Evolutionary conservation across 2,329 filamentous ascomycete species (phyloP).

Genomic region (Hyphodiscus sp.): DNA sequence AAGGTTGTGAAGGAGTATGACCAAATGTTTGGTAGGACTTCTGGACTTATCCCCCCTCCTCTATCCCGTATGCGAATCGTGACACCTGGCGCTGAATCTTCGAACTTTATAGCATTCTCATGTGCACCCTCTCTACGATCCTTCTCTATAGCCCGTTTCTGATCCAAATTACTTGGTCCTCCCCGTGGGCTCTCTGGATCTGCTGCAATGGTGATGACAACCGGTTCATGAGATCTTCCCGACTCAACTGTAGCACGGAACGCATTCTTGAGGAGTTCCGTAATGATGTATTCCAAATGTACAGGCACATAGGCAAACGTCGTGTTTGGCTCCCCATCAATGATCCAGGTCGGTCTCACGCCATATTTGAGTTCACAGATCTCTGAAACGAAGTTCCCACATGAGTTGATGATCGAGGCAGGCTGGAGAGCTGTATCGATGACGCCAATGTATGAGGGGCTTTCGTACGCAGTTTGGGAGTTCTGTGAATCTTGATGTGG

Average conservation of each 20-base stretch:
- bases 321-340: conserved; percentile 82
- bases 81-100: conserved; percentile 70
- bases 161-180: neutral
- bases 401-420: conserved; percentile 72
- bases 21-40: conserved; percentile 83
- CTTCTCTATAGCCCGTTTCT: neutral
- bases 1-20: conserved; percentile 98
- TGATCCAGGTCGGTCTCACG: conserved; percentile 69
- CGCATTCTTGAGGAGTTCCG: conserved; percentile 92
- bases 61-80: conserved; percentile 93
- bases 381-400: conserved; percentile 86
- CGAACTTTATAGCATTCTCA: conserved; percentile 42
- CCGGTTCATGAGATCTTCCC: conserved; percentile 69
- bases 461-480: conserved; percentile 41
- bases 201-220: conserved; percentile 87
- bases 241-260: conserved; percentile 90
- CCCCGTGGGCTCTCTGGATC: conserved; percentile 32
- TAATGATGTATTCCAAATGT: conserved; percentile 95
- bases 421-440: conserved; percentile 88
- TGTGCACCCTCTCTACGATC: neutral
- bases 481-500: conserved; percentile 58
- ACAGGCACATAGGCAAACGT: conserved; percentile 91
- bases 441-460: conserved; percentile 77
- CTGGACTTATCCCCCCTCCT: conserved; percentile 86
- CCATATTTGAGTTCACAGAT: conserved; percentile 97